Conservation (phyloP, 257 asterid species). For the Ophiorrhiza pumila region DNA sequence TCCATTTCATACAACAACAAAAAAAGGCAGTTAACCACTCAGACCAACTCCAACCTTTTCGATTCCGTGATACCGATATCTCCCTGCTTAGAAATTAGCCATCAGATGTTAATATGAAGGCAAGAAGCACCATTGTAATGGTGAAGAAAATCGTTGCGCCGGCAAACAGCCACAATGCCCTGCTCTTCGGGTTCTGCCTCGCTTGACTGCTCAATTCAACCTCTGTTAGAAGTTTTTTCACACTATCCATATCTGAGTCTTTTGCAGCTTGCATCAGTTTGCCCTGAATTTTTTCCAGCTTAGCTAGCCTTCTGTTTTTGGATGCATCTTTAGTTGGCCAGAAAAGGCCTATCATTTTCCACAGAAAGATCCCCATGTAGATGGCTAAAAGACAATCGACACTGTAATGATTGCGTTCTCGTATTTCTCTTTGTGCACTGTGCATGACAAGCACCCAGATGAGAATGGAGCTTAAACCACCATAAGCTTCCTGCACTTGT, state of each 20-base stretch:
- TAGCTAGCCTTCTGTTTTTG: slow-evolving; percentile 36
- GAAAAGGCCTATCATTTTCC: slow-evolving; percentile 74
- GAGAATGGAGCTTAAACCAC: slow-evolving; percentile 69
- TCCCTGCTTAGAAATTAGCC: slow-evolving; percentile 40
- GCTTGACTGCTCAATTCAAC: slow-evolving; percentile 48
- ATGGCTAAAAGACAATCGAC: slow-evolving; percentile 83
- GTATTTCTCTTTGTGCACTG: slow-evolving; percentile 90
- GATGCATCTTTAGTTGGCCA: slow-evolving; percentile 70
- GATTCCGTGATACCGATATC: neutral
- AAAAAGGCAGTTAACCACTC: no score
- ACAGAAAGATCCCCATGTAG: slow-evolving; percentile 84
- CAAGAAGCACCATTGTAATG: slow-evolving; percentile 54
- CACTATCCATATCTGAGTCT: slow-evolving; percentile 72
- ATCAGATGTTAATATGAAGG: slow-evolving; percentile 64
- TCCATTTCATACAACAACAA: neutral
- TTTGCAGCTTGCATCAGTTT: slow-evolving; percentile 75
- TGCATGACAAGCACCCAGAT: slow-evolving; percentile 86
- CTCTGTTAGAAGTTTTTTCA: slow-evolving; percentile 63
- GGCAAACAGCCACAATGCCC: slow-evolving; percentile 67
- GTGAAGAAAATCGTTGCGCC: slow-evolving; percentile 70
- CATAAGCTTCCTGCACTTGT: slow-evolving; percentile 82
- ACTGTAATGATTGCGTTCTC: slow-evolving; percentile 95
- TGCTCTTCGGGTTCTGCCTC: slow-evolving; percentile 34
- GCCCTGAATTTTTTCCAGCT: slow-evolving; percentile 63
- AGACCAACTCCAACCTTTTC: neutral